Evolutionary conservation across 768 basidiomycete genomes (phyloP).

Genomic region (Lactifluus subvellereus): DNA sequence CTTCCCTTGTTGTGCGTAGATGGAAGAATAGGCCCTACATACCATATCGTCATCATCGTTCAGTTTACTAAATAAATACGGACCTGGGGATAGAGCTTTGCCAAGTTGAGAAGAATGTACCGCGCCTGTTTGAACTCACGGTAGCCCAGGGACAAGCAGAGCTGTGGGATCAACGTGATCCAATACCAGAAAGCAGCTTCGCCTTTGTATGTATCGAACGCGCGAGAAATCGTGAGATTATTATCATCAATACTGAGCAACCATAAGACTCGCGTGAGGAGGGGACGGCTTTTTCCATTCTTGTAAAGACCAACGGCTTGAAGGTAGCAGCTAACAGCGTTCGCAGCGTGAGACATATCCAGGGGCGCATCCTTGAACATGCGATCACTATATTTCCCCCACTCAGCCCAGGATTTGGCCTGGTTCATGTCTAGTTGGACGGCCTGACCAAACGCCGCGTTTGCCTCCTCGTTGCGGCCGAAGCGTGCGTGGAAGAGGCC

Average conservation of each 20-base stretch:
- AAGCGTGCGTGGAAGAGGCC: slow-evolving; percentile 96
- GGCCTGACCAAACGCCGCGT: slow-evolving; percentile 87
- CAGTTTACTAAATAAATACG: background rate
- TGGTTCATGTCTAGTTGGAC: slow-evolving; percentile 93
- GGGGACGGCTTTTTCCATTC: slow-evolving; percentile 83
- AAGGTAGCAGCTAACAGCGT: slow-evolving; percentile 95
- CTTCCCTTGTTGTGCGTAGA: slow-evolving; percentile 77
- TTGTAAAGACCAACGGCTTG: slow-evolving; percentile 97
- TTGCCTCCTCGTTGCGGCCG: slow-evolving; percentile 83
- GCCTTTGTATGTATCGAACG: slow-evolving; percentile 93
- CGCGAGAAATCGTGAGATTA: slow-evolving; percentile 60
- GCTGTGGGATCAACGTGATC: slow-evolving; percentile 95
- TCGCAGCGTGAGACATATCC: slow-evolving; percentile 72
- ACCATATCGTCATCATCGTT: background rate
- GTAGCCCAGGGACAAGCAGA: slow-evolving; percentile 83
- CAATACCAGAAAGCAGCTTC: slow-evolving; percentile 98
- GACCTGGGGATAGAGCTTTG: slow-evolving; percentile 89
- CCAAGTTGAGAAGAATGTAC: slow-evolving; percentile 81
- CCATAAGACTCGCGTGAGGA: slow-evolving; percentile 94
- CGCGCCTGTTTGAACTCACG: slow-evolving; percentile 92
- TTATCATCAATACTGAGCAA: slow-evolving; percentile 87
- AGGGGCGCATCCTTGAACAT: slow-evolving; percentile 83
- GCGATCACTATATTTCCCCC: slow-evolving; percentile 91
- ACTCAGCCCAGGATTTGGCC: slow-evolving; percentile 97
- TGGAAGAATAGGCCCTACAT: slow-evolving; percentile 90